Base-by-base conservation (phyloP, 2,329 filamentous ascomycete species). In the Aspergillus pseudoglaucus region DNA sequence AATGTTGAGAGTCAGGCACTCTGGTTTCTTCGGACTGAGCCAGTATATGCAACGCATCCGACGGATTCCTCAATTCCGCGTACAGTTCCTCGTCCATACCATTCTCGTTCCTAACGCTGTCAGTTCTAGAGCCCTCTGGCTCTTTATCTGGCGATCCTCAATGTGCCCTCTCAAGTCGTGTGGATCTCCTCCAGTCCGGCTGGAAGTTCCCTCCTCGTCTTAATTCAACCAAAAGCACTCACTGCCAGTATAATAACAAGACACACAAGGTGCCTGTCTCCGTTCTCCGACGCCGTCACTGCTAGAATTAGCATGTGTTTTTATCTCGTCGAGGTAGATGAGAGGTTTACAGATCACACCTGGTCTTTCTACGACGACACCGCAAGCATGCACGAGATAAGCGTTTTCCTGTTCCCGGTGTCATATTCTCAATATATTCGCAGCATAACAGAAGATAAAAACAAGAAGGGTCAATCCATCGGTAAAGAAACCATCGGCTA, bases 331-430 rank as follows among this genome's bases (percentile, higher is more conserved):
- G 20, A 7, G 17, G 17, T 20, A 5, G 10, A 27, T n/a, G 45
- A 23, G 43, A 25, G 23, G 46, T 47, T 15, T 27, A 54, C 52
- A 44, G 44, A 42, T 54, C 50, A 41, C 52, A 54, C 47, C 51
- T 54, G 2, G 45, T 43, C 37, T 54, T 54, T 5, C 50, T 38
- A 2, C 17, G n/a, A 7, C 35, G 35, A 9, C 14, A 38, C n/a
- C 35, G 35, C 17, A 38, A 3, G 10, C 35, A 38, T 17, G 35
- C 35, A 6, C n/a, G n/a, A 38, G n/a, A 38, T 18, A 6, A 18
- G 8, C 35, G 35, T 18, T 38, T 38, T n/a, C 35, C 35, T 8
- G n/a, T 38, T 5, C n/a, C 35, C 17, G 35, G 35, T 18, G 14
- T 38, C 35, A 38, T 38, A 25, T 25, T 25, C 25, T 10, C 25